phyloP scores from a whole-genome alignment of 176 grass and related monocot genomes.

The Musa beccarii region DNA sequence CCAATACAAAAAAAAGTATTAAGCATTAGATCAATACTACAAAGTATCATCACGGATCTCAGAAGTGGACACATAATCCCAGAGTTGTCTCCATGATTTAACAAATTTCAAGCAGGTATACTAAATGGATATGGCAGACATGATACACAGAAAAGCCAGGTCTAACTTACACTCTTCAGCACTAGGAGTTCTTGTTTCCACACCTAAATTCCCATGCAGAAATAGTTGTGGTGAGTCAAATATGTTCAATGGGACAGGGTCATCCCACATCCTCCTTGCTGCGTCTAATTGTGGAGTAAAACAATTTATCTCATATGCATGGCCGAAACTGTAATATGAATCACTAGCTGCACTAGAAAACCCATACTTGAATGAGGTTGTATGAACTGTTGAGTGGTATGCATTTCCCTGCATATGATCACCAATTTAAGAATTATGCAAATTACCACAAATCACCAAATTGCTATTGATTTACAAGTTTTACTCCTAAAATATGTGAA shows the following conservation, averaged over 20 bases:
- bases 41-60: too few relatives aligned
- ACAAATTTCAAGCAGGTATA: neutral
- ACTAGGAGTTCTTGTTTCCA: conserved; percentile 35
- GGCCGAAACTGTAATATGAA: conserved; percentile 61
- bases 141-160: neutral
- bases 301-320: conserved; percentile 58
- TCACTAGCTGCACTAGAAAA: conserved; percentile 59
- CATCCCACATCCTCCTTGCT: conserved; percentile 74
- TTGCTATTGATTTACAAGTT: too few relatives aligned
- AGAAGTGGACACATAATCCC: too few relatives aligned
- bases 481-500: too few relatives aligned
- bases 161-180: conserved; percentile 68
- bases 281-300: conserved; percentile 52
- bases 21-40: too few relatives aligned
- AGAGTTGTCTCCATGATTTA: neutral
- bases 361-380: conserved; percentile 61
- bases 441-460: too few relatives aligned
- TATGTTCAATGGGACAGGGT: conserved; percentile 39
- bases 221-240: conserved; percentile 29
- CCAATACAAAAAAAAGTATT: too few relatives aligned
- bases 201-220: conserved; percentile 33
- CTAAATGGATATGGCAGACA: neutral
- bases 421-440: too few relatives aligned
- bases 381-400: conserved; percentile 75
- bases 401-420: conserved; percentile 51